phyloP scores from a whole-genome alignment of 2,329 filamentous ascomycete species.

The Hirsutella minnesotensis region DNA sequence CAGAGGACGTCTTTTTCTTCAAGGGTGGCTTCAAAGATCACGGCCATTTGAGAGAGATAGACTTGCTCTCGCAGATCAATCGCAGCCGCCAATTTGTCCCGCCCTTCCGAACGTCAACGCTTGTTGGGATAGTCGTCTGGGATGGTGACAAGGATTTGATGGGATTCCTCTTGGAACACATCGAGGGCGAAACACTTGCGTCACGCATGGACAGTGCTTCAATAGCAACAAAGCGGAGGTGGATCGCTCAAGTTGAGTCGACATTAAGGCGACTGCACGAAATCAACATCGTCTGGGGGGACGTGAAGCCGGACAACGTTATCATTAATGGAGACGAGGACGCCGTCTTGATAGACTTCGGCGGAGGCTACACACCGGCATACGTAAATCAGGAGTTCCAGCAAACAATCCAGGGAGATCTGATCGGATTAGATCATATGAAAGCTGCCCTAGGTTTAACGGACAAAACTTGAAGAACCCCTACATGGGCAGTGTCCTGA shows the following conservation, averaged over 20 bases:
- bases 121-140: neutral
- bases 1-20: neutral
- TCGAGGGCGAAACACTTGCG: neutral
- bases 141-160: neutral
- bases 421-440: neutral
- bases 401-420: neutral
- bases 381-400: neutral
- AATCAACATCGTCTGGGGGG: neutral
- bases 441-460: neutral
- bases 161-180: neutral
- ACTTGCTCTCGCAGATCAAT: neutral
- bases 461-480: neutral
- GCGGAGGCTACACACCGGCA: neutral
- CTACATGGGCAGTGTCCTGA: too few relatives aligned
- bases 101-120: neutral
- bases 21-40: neutral
- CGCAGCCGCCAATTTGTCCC: neutral
- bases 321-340: neutral
- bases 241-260: neutral
- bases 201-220: neutral
- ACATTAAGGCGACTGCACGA: neutral
- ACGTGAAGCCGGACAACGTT: neutral
- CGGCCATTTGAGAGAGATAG: neutral
- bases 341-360: neutral
- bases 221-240: neutral